Base-by-base conservation (phyloP, 2,329 filamentous ascomycete species). In the Hypoxylon sp. region DNA sequence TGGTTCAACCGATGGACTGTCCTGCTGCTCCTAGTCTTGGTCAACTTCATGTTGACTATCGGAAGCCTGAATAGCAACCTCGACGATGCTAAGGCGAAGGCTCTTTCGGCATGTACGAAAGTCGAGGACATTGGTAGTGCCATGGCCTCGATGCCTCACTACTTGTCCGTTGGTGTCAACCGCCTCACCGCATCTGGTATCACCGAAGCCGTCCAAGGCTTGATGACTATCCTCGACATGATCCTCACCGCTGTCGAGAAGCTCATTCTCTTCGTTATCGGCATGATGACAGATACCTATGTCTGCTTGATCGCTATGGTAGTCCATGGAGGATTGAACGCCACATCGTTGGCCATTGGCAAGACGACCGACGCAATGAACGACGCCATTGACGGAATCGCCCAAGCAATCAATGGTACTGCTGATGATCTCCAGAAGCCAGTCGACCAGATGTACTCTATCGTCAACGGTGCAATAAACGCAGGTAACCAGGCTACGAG, bases 1-100 rank as follows among this genome's bases (percentile, higher is more conserved):
- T 98, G 95, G 94, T 90, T 99, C 83, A 98, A 99, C 84, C 89
- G 93, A 81, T 99, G 96, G 96, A 98, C 96, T 42, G 86, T 98
- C 67, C 86, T 99, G 52, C 86, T 98, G 52, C 80, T 97, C 65
- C 89, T 99, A 59, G 91, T 98, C 62, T 90, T 99, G 57, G 88
- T 92, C 70, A 90, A 94, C 63, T 88, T 95, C 67, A 83, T 99
- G 57, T 84, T 98, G 66, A 89, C 94, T 39, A 88, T 95, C 61
- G 86, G 86, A 61, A 87, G 87, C 74, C 87, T 98, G 70, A 86
- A 94, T 77, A 85, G 89, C 73, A 90, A 94, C 77, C 88, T 98
- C 71, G 88, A 81, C 59, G 89, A 90, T 63, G 95, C 96, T 52
- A 91, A 94, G 79, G 81, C 83, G 62, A 90, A 97, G 84, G 95